Evolutionary conservation across 805 yeast genomes (phyloP).

Genomic region (Spathaspora boniae): DNA sequence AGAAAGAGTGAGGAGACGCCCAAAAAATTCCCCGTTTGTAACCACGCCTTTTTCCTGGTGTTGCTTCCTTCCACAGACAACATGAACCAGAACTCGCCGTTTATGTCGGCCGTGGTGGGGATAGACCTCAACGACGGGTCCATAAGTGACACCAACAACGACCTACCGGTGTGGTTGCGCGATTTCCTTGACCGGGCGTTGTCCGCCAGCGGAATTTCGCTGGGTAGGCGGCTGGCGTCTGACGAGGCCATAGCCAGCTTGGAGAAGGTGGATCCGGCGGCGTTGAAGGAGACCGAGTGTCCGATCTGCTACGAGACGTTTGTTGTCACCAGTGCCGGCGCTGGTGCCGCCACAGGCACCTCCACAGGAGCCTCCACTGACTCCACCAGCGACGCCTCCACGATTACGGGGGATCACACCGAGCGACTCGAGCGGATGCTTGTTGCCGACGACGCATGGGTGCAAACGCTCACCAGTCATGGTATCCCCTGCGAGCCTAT

Average conservation of each 20-base stretch:
- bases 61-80: too few species aligned
- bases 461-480: too few species aligned
- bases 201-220: slow-evolving; percentile 24
- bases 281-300: slow-evolving; percentile 23
- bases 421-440: background rate
- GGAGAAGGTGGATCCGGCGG: slow-evolving; percentile 17
- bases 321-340: too few species aligned
- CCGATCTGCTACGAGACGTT: slow-evolving; percentile 40
- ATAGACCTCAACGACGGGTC: slow-evolving; percentile 14
- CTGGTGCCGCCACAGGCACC: background rate
- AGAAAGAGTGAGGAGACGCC: too few species aligned
- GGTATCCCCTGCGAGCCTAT: slow-evolving; percentile 9
- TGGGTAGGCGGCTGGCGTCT: slow-evolving; percentile 24
- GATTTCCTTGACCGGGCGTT: slow-evolving; percentile 34
- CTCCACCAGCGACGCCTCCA: too few species aligned
- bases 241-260: slow-evolving; percentile 37
- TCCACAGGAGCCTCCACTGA: background rate
- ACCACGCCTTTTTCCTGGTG: too few species aligned
- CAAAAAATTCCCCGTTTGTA: too few species aligned
- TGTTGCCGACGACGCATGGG: background rate
- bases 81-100: slow-evolving; percentile 7
- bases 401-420: too few species aligned
- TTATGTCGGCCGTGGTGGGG: slow-evolving; percentile 18
- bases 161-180: slow-evolving; percentile 30
- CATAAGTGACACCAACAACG: slow-evolving; percentile 14